Percentiles rank a stretch among this genome's conserved stretches.
Evolutionary conservation across 2,329 filamentous ascomycete genomes (phyloP).

Genomic region (Diaporthe sp.): DNA sequence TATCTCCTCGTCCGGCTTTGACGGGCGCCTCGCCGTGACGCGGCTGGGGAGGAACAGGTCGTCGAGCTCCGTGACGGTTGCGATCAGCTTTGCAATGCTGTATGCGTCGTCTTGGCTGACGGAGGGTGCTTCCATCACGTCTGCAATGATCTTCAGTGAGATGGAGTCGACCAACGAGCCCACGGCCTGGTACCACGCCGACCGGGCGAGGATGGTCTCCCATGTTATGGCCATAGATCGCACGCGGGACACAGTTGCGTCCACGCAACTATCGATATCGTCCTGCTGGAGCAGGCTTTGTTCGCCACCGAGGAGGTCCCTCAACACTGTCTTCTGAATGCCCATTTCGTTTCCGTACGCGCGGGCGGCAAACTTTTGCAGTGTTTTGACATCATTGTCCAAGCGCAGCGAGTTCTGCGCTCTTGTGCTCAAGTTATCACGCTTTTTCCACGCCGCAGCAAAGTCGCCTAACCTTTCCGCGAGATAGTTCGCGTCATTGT

Average conservation of each 20-base stretch:
- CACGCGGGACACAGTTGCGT: constrained; percentile 67
- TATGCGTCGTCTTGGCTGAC: constrained; percentile 77
- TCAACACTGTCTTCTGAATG: constrained; percentile 72
- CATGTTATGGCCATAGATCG: constrained; percentile 68
- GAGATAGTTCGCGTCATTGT: constrained; percentile 77
- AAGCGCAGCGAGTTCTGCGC: constrained; percentile 70
- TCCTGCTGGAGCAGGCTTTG: constrained; percentile 73
- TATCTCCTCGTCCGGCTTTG: constrained; percentile 55
- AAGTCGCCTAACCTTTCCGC: constrained; percentile 69
- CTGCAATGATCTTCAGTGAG: constrained; percentile 70
- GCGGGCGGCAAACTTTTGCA: constrained; percentile 72
- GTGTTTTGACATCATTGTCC: constrained; percentile 71
- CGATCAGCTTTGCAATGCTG: constrained; percentile 71
- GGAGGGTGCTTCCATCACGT: constrained; percentile 73
- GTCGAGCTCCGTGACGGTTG: constrained; percentile 70
- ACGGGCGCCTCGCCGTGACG: constrained; percentile 44
- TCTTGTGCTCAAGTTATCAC: constrained; percentile 64
- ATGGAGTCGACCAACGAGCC: constrained; percentile 72
- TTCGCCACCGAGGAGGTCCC: constrained; percentile 72
- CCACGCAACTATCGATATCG: constrained; percentile 66
- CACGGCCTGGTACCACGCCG: constrained; percentile 74
- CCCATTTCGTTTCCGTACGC: constrained; percentile 74
- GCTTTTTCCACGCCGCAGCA: constrained; percentile 64
- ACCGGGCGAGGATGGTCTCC: constrained; percentile 70
- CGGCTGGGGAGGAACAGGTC: constrained; percentile 69